Conservation (phyloP, 83 land plant species). For the Thuja plicata region DNA sequence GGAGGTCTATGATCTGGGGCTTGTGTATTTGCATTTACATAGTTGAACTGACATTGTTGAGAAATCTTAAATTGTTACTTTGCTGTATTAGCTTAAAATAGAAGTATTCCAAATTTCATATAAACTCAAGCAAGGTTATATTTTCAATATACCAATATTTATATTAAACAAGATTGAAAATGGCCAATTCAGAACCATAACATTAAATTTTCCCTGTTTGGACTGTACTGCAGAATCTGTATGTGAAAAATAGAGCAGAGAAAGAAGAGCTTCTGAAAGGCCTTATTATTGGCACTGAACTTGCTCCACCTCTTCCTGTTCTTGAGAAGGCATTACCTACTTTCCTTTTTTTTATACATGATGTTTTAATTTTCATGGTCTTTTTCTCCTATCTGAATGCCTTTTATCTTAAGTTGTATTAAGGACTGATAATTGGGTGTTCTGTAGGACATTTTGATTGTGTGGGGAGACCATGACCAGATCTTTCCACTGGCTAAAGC, state of each 20-base stretch:
- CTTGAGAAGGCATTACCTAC: slow-evolving; percentile 33
- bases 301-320: slow-evolving; percentile 36
- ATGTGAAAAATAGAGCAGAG: slow-evolving; percentile 53
- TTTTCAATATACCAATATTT: neutral
- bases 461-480: slow-evolving; percentile 69
- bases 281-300: slow-evolving; percentile 26
- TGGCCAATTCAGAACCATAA: neutral
- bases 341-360: neutral
- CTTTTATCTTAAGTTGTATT: neutral
- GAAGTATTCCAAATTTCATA: neutral
- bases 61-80: no score
- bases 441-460: slow-evolving; percentile 54
- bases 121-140: neutral
- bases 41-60: no score
- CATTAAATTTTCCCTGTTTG: neutral
- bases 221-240: slow-evolving; percentile 37
- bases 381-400: neutral
- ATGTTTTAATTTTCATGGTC: neutral
- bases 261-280: slow-evolving; percentile 43
- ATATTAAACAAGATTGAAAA: neutral
- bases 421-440: neutral
- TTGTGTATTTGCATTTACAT: no score
- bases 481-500: slow-evolving; percentile 58
- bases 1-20: no score
- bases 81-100: no score